Percentiles rank a stretch among this genome's conserved stretches.
Evolutionary conservation across 768 basidiomycete species (phyloP).

Genomic region (Suillus spraguei): DNA sequence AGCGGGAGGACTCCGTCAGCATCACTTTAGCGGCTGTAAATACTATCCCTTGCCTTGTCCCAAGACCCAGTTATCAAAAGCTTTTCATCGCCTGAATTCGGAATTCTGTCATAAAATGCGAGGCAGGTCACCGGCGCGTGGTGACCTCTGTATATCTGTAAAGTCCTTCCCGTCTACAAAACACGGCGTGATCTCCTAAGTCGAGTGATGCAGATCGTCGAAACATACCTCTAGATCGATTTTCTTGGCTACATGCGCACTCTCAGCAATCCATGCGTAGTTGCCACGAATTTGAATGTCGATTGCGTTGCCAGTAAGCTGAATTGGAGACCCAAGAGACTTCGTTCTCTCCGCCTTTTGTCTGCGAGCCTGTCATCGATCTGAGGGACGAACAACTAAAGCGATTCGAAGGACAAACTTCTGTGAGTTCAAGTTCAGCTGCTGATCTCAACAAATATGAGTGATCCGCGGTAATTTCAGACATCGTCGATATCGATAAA

Average conservation of each 20-base stretch:
- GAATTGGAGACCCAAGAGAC: conserved; percentile 76
- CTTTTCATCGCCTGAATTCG: conserved; percentile 43
- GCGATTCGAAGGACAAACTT: conserved; percentile 19
- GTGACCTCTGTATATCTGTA: conserved; percentile 81
- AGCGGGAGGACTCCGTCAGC: conserved; percentile 18
- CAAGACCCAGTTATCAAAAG: conserved; percentile 90
- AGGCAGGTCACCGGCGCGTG: conserved; percentile 87
- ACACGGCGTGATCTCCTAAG: conserved; percentile 6
- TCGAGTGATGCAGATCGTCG: neutral
- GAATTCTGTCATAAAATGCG: conserved; percentile 56
- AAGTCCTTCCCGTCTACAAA: conserved; percentile 75
- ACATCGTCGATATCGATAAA: neutral
- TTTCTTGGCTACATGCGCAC: conserved; percentile 71
- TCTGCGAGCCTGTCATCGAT: conserved; percentile 56
- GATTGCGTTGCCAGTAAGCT: conserved; percentile 74
- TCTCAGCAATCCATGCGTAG: conserved; percentile 88
- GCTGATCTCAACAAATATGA: conserved; percentile 32
- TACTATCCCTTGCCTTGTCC: conserved; percentile 66
- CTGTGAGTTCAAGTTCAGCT: conserved; percentile 34
- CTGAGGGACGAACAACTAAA: conserved; percentile 3
- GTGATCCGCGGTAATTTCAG: conserved; percentile 26
- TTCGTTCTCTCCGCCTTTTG: conserved; percentile 74
- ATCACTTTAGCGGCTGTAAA: neutral
- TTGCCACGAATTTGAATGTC: conserved; percentile 65
- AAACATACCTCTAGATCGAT: conserved; percentile 72